Conservation (phyloP, 2,329 filamentous ascomycete genomes). For the Gnomoniopsis smithogilvyi region DNA sequence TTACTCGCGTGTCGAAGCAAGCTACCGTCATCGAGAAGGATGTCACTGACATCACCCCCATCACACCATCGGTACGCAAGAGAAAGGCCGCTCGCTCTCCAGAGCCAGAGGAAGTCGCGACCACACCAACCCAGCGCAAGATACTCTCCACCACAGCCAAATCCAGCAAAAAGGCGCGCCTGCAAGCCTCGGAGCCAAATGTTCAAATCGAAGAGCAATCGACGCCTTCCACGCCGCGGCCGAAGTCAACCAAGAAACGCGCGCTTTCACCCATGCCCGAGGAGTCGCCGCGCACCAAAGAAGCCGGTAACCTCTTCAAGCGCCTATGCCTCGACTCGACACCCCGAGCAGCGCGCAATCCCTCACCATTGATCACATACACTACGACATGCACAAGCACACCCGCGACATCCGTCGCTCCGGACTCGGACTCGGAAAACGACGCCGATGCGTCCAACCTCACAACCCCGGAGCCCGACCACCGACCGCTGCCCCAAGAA, state of each 20-base stretch:
- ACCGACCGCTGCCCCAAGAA: slow-evolving; percentile 43
- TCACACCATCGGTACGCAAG: slow-evolving; percentile 31
- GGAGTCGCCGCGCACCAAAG: slow-evolving; percentile 21
- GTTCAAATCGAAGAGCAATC: slow-evolving; percentile 23
- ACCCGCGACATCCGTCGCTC: slow-evolving; percentile 36
- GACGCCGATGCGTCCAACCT: slow-evolving; percentile 22
- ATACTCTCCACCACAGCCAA: neutral
- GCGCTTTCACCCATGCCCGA: slow-evolving; percentile 20
- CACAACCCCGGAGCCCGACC: slow-evolving; percentile 17
- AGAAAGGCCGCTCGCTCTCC: slow-evolving; percentile 28
- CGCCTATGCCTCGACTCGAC: slow-evolving; percentile 37
- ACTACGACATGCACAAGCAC: slow-evolving; percentile 29
- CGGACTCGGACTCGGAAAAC: slow-evolving; percentile 31
- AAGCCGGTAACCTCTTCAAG: slow-evolving; percentile 36
- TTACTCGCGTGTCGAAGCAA: slow-evolving; percentile 46
- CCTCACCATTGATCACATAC: slow-evolving; percentile 24
- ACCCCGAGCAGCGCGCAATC: slow-evolving; percentile 23
- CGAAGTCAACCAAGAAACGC: slow-evolving; percentile 9
- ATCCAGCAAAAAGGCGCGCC: slow-evolving; percentile 12
- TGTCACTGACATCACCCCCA: slow-evolving; percentile 19
- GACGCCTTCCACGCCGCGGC: slow-evolving; percentile 15
- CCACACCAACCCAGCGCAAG: neutral
- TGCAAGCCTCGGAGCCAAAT: slow-evolving; percentile 8
- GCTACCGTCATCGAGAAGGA: slow-evolving; percentile 24
- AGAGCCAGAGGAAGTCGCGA: slow-evolving; percentile 25